Conservation (phyloP, 257 asterid species). For the Solanum paucissectum region DNA sequence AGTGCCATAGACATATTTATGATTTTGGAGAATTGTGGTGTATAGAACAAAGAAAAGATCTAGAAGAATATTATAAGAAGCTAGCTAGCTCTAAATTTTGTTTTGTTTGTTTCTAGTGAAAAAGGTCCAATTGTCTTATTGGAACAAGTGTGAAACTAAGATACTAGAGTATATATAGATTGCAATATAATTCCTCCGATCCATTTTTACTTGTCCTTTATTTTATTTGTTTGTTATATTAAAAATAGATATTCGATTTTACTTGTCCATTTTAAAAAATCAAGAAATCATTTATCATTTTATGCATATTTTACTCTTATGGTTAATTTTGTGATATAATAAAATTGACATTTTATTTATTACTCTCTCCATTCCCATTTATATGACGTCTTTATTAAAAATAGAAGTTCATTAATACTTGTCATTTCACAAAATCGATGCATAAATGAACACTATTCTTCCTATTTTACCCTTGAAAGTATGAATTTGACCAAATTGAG, state of each 20-base stretch:
- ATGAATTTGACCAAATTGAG: no score
- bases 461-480: fast-evolving
- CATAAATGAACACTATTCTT: no score
- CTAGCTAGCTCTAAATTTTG: not conserved
- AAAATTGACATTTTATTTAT: no score
- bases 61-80: not conserved
- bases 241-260: no score
- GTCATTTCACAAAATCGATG: not conserved
- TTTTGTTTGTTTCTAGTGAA: not conserved
- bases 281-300: not conserved
- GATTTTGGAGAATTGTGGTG: not conserved
- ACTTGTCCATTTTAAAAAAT: no score
- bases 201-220: not conserved
- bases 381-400: not conserved
- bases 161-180: not conserved
- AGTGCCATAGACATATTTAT: slow-evolving; percentile 31
- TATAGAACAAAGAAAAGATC: not conserved
- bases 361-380: no score
- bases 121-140: not conserved
- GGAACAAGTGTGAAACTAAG: not conserved
- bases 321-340: not conserved
- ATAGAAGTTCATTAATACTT: no score
- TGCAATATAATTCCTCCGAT: not conserved
- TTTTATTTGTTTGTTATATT: fast-evolving
- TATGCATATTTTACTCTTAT: no score